Percentiles rank a stretch among this genome's conserved stretches.
Evolutionary conservation across 345 rosid species (phyloP).

Genomic region (Melaleuca alternifolia): DNA sequence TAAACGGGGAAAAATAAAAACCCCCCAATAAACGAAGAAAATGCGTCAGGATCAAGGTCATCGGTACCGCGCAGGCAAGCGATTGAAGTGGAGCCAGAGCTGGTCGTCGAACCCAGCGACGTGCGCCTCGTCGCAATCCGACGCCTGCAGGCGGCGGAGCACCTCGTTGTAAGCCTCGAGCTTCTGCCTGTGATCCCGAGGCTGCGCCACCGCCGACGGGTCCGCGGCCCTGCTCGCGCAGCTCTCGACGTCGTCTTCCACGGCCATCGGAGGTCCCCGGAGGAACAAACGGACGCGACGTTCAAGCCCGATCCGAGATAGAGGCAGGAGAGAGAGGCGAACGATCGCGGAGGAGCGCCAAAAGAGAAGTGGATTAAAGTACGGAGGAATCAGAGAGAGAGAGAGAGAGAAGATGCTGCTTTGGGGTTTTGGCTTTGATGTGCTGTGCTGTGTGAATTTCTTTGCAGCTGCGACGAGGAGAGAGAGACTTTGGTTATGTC

Average conservation of each 20-base stretch:
- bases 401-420: background rate
- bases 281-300: background rate
- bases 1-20: background rate
- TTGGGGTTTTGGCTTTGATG: background rate
- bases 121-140: constrained; percentile 56
- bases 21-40: background rate
- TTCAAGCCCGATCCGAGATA: too few relatives aligned
- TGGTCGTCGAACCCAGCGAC: constrained; percentile 81
- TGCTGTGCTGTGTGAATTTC: background rate
- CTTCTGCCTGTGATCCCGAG: constrained; percentile 65
- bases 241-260: constrained; percentile 82
- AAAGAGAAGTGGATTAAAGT: background rate
- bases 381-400: background rate
- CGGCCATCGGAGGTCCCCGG: constrained; percentile 39
- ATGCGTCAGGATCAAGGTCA: background rate
- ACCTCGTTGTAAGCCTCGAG: constrained; percentile 82
- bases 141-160: constrained; percentile 62
- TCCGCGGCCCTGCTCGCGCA: constrained; percentile 77
- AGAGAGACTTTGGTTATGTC: background rate
- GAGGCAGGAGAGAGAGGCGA: background rate
- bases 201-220: constrained; percentile 37
- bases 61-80: constrained; percentile 87
- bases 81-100: constrained; percentile 96
- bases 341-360: background rate
- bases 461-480: background rate